Evolutionary conservation across 139 green algal species (phyloP).

Genomic region (Eudorina sp.): DNA sequence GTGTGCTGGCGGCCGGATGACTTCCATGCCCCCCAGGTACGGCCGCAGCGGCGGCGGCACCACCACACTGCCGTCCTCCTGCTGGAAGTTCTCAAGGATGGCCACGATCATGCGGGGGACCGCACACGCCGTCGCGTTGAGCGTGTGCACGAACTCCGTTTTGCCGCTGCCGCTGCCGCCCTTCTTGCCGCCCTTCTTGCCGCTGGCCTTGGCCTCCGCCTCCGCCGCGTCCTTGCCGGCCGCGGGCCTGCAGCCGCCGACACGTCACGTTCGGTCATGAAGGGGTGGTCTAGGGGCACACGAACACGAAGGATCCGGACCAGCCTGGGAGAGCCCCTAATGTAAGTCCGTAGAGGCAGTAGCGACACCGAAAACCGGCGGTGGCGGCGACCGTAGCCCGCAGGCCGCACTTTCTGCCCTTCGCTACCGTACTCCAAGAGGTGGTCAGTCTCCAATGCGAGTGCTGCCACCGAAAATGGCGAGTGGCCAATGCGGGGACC

Average conservation of each 20-base stretch:
- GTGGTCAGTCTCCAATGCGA: too few species aligned
- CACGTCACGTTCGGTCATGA: too few species aligned
- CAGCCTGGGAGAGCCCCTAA: too few species aligned
- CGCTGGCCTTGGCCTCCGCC: background rate
- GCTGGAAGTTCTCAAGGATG: constrained; percentile 98
- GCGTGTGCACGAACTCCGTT: constrained; percentile 95
- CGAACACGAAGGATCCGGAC: too few species aligned
- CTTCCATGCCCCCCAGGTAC: constrained; percentile 92
- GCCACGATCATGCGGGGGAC: constrained; percentile 97
- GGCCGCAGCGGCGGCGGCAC: constrained; percentile 90
- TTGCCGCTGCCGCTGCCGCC: constrained; percentile 52
- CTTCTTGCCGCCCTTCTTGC: constrained; percentile 59
- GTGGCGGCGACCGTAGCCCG: too few species aligned
- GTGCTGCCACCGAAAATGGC: too few species aligned
- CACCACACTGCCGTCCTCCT: constrained; percentile 90
- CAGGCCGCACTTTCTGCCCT: too few species aligned
- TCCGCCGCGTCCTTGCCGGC: background rate
- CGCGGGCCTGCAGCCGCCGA: background rate
- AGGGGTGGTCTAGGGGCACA: too few species aligned
- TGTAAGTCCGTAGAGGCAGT: too few species aligned
- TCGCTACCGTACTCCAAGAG: too few species aligned
- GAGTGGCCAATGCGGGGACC: too few species aligned
- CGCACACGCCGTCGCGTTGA: constrained; percentile 97
- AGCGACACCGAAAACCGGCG: too few species aligned
- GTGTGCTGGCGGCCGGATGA: constrained; percentile 75